phyloP scores from a whole-genome alignment of 805 yeast genomes.

The Starmerella ratchasimensis region DNA sequence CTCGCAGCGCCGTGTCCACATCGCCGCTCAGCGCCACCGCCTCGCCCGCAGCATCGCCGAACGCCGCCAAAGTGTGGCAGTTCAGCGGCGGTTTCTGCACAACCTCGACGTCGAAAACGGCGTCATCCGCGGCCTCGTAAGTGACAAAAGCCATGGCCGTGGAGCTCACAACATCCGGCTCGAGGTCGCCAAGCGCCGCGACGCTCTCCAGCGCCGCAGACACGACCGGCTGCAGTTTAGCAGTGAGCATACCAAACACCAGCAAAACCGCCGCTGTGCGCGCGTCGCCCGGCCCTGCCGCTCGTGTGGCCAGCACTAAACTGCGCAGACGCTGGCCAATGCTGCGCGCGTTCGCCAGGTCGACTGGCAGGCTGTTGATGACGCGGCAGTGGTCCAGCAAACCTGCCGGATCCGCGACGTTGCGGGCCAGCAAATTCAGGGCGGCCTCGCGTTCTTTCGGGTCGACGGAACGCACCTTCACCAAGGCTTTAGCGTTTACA shows the following conservation, averaged over 20 bases:
- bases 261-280: conserved; percentile 33
- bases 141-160: no score
- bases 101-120: no score
- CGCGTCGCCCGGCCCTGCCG: conserved; percentile 21
- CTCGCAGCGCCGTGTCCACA: no score
- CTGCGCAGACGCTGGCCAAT: conserved; percentile 53
- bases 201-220: conserved; percentile 53
- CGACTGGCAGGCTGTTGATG: conserved; percentile 61
- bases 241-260: conserved; percentile 57
- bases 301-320: conserved; percentile 31
- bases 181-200: conserved; percentile 33
- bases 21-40: no score
- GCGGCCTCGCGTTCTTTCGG: no score
- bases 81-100: neutral
- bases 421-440: no score
- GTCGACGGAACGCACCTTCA: no score
- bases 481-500: no score
- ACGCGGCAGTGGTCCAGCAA: conserved; percentile 37
- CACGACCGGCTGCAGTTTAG: conserved; percentile 78
- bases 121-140: no score
- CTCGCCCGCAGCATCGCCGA: no score
- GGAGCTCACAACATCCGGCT: conserved; percentile 41
- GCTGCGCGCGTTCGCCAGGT: conserved; percentile 59
- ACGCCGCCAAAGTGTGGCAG: neutral
- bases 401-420: conserved; percentile 3